Evolutionary conservation across 164 flowering plant genomes (phyloP).

Genomic region (Annona cherimola): DNA sequence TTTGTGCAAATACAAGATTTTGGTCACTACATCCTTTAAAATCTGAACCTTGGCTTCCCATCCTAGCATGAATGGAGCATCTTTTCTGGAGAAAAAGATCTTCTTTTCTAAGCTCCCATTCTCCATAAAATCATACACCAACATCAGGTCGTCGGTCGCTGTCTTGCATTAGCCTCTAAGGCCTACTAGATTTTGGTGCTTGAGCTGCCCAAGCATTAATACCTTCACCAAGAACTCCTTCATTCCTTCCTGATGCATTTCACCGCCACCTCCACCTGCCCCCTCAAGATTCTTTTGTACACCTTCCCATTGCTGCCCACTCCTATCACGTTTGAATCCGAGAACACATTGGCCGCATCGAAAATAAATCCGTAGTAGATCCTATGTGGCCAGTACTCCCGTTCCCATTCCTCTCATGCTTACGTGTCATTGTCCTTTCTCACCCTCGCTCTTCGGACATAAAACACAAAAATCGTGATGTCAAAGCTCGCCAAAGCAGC

Average conservation of each 20-base stretch:
- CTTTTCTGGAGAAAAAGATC: constrained; percentile 22
- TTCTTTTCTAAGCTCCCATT: constrained; percentile 43
- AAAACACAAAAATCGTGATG: background rate
- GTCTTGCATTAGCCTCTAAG: constrained; percentile 47
- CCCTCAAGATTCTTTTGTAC: constrained; percentile 33
- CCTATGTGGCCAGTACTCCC: constrained; percentile 52
- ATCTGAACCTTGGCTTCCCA: constrained; percentile 33
- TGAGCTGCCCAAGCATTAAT: constrained; percentile 42
- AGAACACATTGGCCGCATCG: constrained; percentile 33
- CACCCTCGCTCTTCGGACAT: constrained; percentile 1
- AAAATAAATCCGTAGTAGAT: constrained; percentile 28
- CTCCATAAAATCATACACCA: constrained; percentile 45
- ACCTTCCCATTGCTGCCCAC: constrained; percentile 44
- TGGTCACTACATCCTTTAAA: constrained; percentile 36
- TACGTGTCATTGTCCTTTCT: constrained; percentile 6
- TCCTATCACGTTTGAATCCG: constrained; percentile 32
- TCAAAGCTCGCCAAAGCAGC: constrained; percentile 1
- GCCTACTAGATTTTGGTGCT: constrained; percentile 43
- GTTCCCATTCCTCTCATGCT: constrained; percentile 48
- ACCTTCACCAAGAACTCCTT: constrained; percentile 42
- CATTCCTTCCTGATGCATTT: constrained; percentile 33
- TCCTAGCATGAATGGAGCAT: constrained; percentile 13
- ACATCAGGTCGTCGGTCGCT: constrained; percentile 27
- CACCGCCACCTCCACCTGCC: constrained; percentile 34
- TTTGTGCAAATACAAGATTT: constrained; percentile 41